phyloP scores from a whole-genome alignment of 768 basidiomycete genomes.

The Psilocybe azurescens region DNA sequence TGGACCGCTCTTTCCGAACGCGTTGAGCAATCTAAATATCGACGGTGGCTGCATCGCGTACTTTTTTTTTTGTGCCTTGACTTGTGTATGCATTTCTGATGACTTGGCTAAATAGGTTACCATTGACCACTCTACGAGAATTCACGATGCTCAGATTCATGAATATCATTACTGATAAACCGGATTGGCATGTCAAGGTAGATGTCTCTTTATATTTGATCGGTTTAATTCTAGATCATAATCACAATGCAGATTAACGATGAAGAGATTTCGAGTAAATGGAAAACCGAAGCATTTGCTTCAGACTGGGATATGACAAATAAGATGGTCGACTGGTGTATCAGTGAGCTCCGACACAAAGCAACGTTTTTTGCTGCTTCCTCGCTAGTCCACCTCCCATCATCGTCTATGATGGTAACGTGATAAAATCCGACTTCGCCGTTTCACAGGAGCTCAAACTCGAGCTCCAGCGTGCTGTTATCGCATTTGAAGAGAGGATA shows the following conservation, averaged over 20 bases:
- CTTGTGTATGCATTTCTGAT: not conserved
- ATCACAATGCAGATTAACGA: slow-evolving; percentile 24
- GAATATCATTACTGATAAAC: slow-evolving; percentile 40
- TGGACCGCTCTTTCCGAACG: slow-evolving; percentile 21
- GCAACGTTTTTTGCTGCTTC: not conserved
- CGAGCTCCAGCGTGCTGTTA: slow-evolving; percentile 30
- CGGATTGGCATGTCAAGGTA: slow-evolving; percentile 38
- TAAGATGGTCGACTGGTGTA: slow-evolving; percentile 31
- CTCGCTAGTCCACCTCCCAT: slow-evolving; percentile 18
- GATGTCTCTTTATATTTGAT: not conserved
- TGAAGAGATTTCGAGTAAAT: slow-evolving; percentile 26
- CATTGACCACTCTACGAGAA: slow-evolving; percentile 31
- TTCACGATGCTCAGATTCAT: slow-evolving; percentile 39
- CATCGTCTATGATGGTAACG: slow-evolving; percentile 31
- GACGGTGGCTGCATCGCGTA: not conserved
- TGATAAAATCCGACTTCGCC: slow-evolving; percentile 39
- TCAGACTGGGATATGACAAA: slow-evolving; percentile 25
- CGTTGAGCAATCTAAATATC: slow-evolving; percentile 12
- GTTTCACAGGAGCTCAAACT: slow-evolving; percentile 29
- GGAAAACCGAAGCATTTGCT: slow-evolving; percentile 29
- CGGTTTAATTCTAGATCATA: not conserved
- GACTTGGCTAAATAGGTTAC: slow-evolving; percentile 15
- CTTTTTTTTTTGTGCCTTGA: slow-evolving; percentile 5
- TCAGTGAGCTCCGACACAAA: slow-evolving; percentile 32
- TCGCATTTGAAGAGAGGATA: slow-evolving; percentile 37